These are phyloP conservation scores for Jaminaea rosea DNA, from an alignment of 1,284 basidiomycete genomes.

Conservation along the genomic window DNA sequence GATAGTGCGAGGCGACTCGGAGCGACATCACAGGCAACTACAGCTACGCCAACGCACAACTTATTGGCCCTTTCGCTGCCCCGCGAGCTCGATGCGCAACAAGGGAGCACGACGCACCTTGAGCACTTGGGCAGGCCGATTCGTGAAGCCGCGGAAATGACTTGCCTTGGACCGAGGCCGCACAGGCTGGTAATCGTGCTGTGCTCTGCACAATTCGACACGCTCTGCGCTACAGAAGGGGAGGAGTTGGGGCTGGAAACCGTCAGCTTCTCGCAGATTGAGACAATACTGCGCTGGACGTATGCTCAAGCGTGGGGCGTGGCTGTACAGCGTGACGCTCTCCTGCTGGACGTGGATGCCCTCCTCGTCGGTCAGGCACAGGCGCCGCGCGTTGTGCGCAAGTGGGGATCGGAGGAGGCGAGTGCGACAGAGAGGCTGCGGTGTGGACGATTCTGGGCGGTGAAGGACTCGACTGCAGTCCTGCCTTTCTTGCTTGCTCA, in stretches of 20 bases:
- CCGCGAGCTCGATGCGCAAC: too few species aligned
- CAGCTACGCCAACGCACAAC: background rate
- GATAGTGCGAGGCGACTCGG: constrained; percentile 14
- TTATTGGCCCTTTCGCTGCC: constrained; percentile 6
- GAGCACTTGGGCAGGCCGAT: constrained; percentile 13
- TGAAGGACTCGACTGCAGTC: background rate
- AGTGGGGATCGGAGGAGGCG: background rate
- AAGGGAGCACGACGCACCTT: background rate
- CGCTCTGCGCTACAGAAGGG: background rate
- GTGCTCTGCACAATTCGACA: constrained; percentile 15
- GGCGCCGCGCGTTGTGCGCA: background rate
- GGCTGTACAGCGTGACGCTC: constrained; percentile 18
- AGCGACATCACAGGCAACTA: background rate
- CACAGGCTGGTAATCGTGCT: constrained; percentile 15
- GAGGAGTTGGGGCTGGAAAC: background rate
- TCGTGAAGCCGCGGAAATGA: constrained; percentile 10
- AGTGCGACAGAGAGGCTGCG: background rate
- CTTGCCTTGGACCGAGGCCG: too few species aligned
- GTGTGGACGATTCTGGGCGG: background rate
- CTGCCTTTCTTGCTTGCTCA: background rate
- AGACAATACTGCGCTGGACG: constrained; percentile 31
- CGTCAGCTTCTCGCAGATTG: constrained; percentile 20
- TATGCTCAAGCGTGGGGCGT: constrained; percentile 38
- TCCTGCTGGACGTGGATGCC: constrained; percentile 31
- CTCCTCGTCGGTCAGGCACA: constrained; percentile 10